A percentile compares a stretch with the other conserved stretches of the same genome.
These are phyloP conservation scores for Malassezia caprae DNA, from an alignment of 1,284 basidiomycete genomes.

Conservation along the genomic window DNA sequence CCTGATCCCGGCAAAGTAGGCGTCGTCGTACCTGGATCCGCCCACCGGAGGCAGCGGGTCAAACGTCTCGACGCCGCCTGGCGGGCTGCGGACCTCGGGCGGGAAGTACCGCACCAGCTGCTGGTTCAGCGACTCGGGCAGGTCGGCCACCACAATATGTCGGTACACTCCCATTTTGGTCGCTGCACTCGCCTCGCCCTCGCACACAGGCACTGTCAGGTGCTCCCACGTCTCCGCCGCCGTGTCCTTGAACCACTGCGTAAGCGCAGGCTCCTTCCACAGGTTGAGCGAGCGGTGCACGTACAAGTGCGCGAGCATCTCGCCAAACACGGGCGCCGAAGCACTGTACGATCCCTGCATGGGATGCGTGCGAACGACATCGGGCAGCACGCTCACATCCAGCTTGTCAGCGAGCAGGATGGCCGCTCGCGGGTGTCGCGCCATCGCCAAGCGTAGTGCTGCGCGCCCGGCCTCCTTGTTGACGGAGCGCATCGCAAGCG, in stretches of 20 bases:
- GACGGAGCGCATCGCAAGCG: conserved; percentile 30
- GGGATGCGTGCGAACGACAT: conserved; percentile 18
- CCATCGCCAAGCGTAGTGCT: conserved; percentile 33
- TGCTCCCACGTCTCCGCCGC: conserved; percentile 17
- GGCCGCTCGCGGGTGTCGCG: conserved; percentile 30
- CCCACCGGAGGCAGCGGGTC: conserved; percentile 40
- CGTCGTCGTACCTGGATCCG: conserved; percentile 34
- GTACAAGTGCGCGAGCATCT: conserved; percentile 40
- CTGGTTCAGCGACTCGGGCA: conserved; percentile 38
- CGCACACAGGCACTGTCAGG: neutral
- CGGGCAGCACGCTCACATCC: conserved; percentile 22
- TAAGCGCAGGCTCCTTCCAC: conserved; percentile 35
- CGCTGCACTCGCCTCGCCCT: conserved; percentile 18
- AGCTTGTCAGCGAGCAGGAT: conserved; percentile 36
- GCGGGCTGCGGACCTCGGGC: conserved; percentile 24
- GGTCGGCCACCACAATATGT: conserved; percentile 42
- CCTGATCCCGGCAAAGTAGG: conserved; percentile 29
- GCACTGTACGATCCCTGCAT: conserved; percentile 12
- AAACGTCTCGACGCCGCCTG: conserved; percentile 32
- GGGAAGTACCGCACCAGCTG: conserved; percentile 36
- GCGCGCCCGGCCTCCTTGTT: conserved; percentile 24
- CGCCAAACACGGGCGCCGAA: conserved; percentile 18
- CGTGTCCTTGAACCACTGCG: conserved; percentile 28
- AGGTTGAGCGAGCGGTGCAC: conserved; percentile 33
- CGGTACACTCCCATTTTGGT: conserved; percentile 33